A percentile compares a stretch with the other conserved stretches of the same genome.
phyloP scores from a whole-genome alignment of 441 rosid species.

The Bruguiera hainesii region DNA sequence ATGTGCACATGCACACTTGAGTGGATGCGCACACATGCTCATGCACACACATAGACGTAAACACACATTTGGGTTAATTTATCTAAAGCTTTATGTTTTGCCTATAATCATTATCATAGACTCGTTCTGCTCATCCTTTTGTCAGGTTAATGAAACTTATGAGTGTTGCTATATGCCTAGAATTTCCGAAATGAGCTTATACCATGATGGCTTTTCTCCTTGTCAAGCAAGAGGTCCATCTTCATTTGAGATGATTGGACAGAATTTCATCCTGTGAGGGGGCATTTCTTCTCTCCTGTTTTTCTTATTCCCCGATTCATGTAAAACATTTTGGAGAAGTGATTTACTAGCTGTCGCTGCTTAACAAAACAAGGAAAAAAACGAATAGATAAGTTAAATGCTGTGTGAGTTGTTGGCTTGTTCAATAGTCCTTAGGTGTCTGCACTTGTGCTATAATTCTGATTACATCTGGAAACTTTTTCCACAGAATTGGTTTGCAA shows the following conservation, averaged over 20 bases:
- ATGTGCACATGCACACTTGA: too few species aligned
- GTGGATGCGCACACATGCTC: not conserved
- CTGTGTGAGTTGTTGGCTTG: too few species aligned
- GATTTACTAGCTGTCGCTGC: not conserved
- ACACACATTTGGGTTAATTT: too few species aligned
- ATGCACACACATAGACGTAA: not conserved
- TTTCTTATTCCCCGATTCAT: not conserved
- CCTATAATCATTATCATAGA: not conserved
- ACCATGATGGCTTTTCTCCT: constrained; percentile 55
- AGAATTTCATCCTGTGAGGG: constrained; percentile 56
- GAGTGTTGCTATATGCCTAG: constrained; percentile 80
- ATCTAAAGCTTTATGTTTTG: not conserved
- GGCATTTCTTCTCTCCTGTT: not conserved
- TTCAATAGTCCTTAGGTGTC: too few species aligned
- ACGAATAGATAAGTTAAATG: too few species aligned
- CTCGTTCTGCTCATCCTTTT: not conserved
- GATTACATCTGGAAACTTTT: too few species aligned
- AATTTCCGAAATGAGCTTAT: constrained; percentile 60
- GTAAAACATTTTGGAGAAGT: not conserved
- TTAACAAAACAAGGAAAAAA: not conserved
- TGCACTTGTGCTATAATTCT: too few species aligned
- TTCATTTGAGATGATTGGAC: constrained; percentile 46
- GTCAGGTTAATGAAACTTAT: constrained; percentile 78
- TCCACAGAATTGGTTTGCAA: not conserved
- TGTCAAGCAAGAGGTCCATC: constrained; percentile 71